Evolutionary conservation across 768 basidiomycete species (phyloP), one percentile per base, ranked within the genome.

Genomic region (Obba rivulosa): DNA sequence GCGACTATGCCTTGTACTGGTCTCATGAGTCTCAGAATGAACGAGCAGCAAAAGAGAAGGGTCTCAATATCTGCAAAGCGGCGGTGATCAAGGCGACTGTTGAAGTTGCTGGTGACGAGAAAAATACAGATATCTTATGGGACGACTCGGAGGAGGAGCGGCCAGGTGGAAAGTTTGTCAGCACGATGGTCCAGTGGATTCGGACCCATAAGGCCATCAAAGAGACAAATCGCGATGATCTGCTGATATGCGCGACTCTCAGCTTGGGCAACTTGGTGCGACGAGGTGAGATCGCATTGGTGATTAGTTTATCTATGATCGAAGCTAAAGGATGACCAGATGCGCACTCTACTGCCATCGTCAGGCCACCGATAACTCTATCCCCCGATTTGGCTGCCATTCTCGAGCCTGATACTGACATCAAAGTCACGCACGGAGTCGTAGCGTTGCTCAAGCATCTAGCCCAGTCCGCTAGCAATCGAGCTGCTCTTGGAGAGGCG

Each of bases 371-470:
- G 16, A 67, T 86, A 37, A 78, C 80, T 4, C 66, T 87, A 2
- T 85, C 83, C 4, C 76, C 82, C 45, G 76, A 78, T 34, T 70
- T 95, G 13, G 81, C 81, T 14, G 71, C 77, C 8, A 59, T 85
- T 13, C 67, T 90, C 40, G 70, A 77, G 8, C 85, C 85, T 4
- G 64, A 65, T 34, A 73, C 76, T 8, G 86, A 91, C 60, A 73
- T 90, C 62, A 89, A 92, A 63, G 72, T 94, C 52, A 91, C 94
- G 63, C 93, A 97, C 58, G 92, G 89, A 14, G 79, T 89, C 48
- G 72, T 95, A 21, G 91, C 91, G 22, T 70, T 98, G 34, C 73
- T 97, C 36, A 89, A 92, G 62, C 88, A 97, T 62, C 72, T 99
- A 2, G 81, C 91, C 2, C 76, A 78, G 38, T 77, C 84, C 31